These are phyloP conservation scores for Hyphopichia fennica DNA, from an alignment of 1,139 yeast species.

Conservation along the genomic window DNA sequence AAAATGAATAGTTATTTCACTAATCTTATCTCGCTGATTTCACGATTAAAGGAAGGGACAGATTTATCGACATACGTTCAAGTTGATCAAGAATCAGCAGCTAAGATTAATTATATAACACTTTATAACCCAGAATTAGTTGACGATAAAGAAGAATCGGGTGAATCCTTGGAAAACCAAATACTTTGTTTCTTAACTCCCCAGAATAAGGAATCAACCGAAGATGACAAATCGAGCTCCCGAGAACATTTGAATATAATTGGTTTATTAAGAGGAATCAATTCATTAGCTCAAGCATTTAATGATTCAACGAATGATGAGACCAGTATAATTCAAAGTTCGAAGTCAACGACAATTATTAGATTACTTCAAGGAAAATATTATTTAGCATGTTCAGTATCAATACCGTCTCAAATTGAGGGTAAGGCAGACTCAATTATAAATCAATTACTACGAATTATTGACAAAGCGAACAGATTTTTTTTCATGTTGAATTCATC, in stretches of 20 bases:
- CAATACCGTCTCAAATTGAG: constrained; percentile 14
- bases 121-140: constrained; percentile 24
- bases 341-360: constrained; percentile 27
- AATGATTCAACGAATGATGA: constrained; percentile 7
- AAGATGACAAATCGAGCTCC: constrained; percentile 5
- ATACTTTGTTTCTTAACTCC: constrained; percentile 28
- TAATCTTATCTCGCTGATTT: constrained; percentile 18
- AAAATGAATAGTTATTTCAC: constrained; percentile 19
- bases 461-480: constrained; percentile 21
- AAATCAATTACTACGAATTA: constrained; percentile 26
- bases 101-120: constrained; percentile 10
- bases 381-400: constrained; percentile 28
- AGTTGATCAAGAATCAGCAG: constrained; percentile 11
- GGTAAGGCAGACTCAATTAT: constrained; percentile 22
- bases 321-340: constrained; percentile 25
- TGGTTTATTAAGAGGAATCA: constrained; percentile 41
- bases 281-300: constrained; percentile 25
- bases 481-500: constrained; percentile 32
- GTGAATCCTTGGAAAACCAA: constrained; percentile 29
- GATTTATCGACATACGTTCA: constrained; percentile 12
- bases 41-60: constrained; percentile 10
- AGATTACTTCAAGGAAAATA: constrained; percentile 26
- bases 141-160: constrained; percentile 22
- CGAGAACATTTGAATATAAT: constrained; percentile 31
- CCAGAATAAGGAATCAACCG: constrained; percentile 7